Percentiles rank a stretch among this genome's conserved stretches.
Conservation (phyloP, 305 asterid genomes). For the Ajuga reptans region DNA sequence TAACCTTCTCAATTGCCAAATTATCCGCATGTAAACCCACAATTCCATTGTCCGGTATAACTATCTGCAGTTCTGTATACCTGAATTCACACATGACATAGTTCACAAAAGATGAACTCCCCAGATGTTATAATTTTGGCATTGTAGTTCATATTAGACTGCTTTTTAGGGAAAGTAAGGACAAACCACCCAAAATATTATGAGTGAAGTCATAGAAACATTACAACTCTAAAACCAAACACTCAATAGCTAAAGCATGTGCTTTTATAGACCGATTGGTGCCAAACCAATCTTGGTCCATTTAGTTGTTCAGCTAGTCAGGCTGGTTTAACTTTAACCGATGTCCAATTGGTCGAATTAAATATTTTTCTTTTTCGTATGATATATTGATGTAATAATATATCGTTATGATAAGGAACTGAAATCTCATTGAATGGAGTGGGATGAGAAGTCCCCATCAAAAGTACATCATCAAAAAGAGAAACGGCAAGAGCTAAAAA, state of each 20-base stretch:
- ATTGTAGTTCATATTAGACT: neutral
- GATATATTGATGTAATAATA: no score
- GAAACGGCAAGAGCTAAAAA: no score
- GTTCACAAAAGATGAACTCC: conserved; percentile 3
- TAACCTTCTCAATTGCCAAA: conserved; percentile 82
- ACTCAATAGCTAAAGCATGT: neutral
- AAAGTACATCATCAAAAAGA: no score
- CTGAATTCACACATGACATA: conserved; percentile 34
- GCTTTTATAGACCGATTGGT: neutral
- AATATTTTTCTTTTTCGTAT: no score
- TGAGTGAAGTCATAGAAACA: neutral
- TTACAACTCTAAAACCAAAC: neutral
- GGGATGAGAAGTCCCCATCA: no score
- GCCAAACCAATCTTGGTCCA: neutral
- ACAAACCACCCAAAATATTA: neutral
- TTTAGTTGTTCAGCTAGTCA: neutral
- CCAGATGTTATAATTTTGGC: neutral
- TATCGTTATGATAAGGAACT: no score
- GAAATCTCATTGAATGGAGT: no score
- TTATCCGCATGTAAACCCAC: conserved; percentile 97
- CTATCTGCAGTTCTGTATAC: conserved; percentile 83
- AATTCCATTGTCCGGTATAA: conserved; percentile 85
- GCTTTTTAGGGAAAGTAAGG: neutral
- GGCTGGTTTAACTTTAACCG: no score
- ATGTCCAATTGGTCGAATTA: no score